These are phyloP conservation scores for Domatiomyces globalis DNA, from an alignment of 2,329 filamentous ascomycete species.

Conservation along the genomic window DNA sequence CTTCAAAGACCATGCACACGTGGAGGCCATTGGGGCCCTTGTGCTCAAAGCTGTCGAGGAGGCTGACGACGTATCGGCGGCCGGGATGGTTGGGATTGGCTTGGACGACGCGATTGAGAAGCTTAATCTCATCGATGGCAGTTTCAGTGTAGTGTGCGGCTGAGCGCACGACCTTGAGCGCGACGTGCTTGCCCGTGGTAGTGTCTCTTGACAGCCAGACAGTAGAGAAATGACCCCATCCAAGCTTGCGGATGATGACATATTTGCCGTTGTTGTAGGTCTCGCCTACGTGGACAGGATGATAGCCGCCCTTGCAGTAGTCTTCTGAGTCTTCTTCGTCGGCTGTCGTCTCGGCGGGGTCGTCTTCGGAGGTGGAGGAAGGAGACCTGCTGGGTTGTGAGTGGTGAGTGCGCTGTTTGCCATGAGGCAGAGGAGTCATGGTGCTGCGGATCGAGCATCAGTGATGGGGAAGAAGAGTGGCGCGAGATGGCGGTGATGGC, in stretches of 20 bases:
- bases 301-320: slow-evolving; percentile 98
- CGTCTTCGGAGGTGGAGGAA: slow-evolving; percentile 65
- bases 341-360: slow-evolving; percentile 68
- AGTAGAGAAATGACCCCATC: slow-evolving; percentile 98
- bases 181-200: slow-evolving; percentile 79
- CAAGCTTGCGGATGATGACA: slow-evolving; percentile 87
- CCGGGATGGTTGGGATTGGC: slow-evolving; percentile 91
- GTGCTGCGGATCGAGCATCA: slow-evolving; percentile 16
- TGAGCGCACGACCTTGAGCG: slow-evolving; percentile 92
- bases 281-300: slow-evolving; percentile 86
- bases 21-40: slow-evolving; percentile 92
- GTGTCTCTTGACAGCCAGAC: slow-evolving; percentile 81
- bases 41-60: slow-evolving; percentile 94
- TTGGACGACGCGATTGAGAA: slow-evolving; percentile 90
- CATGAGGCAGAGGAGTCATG: slow-evolving; percentile 29
- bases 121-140: slow-evolving; percentile 95
- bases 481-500: slow-evolving; percentile 1
- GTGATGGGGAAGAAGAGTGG: slow-evolving; percentile 5
- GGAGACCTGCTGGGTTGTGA: slow-evolving; percentile 57
- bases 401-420: slow-evolving; percentile 32
- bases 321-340: slow-evolving; percentile 98
- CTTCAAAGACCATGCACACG: slow-evolving; percentile 99
- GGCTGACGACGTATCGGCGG: slow-evolving; percentile 84
- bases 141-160: slow-evolving; percentile 98
- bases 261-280: slow-evolving; percentile 97